Base-by-base conservation (phyloP, 192 early-diverging fungal species). In the Linnemannia zychae region DNA sequence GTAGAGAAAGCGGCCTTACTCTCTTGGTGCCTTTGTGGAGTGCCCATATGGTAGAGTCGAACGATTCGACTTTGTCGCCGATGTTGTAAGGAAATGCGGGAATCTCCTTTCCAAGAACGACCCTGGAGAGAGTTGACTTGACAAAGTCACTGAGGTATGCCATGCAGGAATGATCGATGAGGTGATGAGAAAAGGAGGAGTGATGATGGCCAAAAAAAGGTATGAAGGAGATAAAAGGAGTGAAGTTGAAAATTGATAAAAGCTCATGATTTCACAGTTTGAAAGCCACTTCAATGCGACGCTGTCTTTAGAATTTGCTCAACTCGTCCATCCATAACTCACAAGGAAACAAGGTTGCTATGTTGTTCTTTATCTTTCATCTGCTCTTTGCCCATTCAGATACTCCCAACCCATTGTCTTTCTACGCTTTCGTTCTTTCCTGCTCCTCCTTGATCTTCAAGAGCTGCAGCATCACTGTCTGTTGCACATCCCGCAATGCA, bases 81-180 rank as follows among this genome's bases (percentile, higher is more conserved):
- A 95, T 79, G 60, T 87, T 91, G 81, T 91, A 95, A 46, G 90
- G 93, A 84, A 95, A 94, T 22, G 91, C 79, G 1, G 91, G 88
- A 36, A 91, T 88, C 70, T 94, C 91, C 78, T 93, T 92, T 9
- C 92, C 90, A 36, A 92, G 88, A n/a, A 92, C 78, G 20, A 78
- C 88, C 68, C 76, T 74, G 24, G 88, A 89, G 13, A 89, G 76
- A 22, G 87, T 87, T 48, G 88, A 89, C 52, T 89, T 89, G 76
- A 89, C 82, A 70, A 84, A 84, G 77, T 84, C 82, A 49, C 71
- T 75, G 57, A 84, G 72, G 71, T 84, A 84, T 22, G 82, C 82
- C 82, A 84, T 84, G 52, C 28, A 72, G 38, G 12, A 18, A 52
- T 48, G 74, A n/a, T 47, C 57, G 79, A 1, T 33, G 37, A 3